Conservation (phyloP, 2,329 filamentous ascomycete genomes). For the Calonectria honghensis region DNA sequence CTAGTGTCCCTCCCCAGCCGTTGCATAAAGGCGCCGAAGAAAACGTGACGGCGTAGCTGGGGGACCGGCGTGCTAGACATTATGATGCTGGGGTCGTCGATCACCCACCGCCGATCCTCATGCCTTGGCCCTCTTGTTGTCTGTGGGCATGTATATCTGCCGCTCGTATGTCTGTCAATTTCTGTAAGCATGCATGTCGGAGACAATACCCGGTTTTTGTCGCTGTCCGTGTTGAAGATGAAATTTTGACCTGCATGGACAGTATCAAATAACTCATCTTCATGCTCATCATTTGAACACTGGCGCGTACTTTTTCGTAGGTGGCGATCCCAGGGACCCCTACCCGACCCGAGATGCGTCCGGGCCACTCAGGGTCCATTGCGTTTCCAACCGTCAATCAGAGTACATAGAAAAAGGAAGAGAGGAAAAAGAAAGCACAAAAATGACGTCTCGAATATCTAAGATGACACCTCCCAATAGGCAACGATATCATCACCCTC, state of each 20-base stretch:
- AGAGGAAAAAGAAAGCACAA: constrained; percentile 8
- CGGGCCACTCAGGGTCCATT: constrained; percentile 9
- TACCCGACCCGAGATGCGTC: constrained; percentile 2
- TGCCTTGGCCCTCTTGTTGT: constrained; percentile 14
- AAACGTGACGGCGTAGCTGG: constrained; percentile 26
- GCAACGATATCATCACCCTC: not conserved
- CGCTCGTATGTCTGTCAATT: not conserved
- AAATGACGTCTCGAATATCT: not conserved
- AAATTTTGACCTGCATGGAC: constrained; percentile 27
- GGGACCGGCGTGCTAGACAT: constrained; percentile 11
- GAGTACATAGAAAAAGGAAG: not conserved
- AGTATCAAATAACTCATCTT: not conserved
- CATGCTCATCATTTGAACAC: constrained; percentile 24
- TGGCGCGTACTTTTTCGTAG: not conserved
- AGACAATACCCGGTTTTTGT: constrained; percentile 23
- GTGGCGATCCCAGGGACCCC: constrained; percentile 24
- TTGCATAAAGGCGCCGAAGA: constrained; percentile 28
- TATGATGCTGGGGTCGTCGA: constrained; percentile 25
- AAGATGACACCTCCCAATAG: constrained; percentile 7
- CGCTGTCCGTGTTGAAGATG: constrained; percentile 7
- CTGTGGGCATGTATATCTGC: constrained; percentile 23
- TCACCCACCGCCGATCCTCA: constrained; percentile 28
- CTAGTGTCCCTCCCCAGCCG: constrained; percentile 3
- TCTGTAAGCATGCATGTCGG: constrained; percentile 9
- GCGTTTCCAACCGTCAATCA: constrained; percentile 16